Percentiles rank a stretch among this genome's conserved stretches.
phyloP scores from a whole-genome alignment of 1,139 yeast species.

The Cylindricascospora bacillispora region DNA sequence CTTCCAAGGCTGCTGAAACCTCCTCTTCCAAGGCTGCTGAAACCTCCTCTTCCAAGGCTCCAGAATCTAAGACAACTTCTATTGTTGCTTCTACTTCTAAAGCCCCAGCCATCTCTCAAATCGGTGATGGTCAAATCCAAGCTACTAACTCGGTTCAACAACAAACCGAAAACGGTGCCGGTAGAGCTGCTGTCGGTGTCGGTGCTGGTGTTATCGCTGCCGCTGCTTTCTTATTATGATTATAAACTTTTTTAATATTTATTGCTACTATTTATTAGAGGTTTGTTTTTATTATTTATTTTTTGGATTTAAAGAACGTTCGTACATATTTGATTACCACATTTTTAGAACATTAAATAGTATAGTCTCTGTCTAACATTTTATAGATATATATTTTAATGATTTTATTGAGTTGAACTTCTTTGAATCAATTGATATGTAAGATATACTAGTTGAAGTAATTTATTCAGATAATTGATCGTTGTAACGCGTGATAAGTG shows the following conservation, averaged over 20 bases:
- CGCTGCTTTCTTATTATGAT: slow-evolving; percentile 3
- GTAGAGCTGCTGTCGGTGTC: slow-evolving; percentile 4
- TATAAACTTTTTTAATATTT: neutral
- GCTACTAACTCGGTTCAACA: slow-evolving; percentile 1
- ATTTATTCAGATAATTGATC: no score
- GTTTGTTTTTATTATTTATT: slow-evolving; percentile 1
- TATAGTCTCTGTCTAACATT: no score
- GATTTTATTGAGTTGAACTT: no score
- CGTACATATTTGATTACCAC: neutral
- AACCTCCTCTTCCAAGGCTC: neutral
- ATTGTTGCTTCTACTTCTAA: neutral
- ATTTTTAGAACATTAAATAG: neutral
- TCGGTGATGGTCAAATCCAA: slow-evolving; percentile 4
- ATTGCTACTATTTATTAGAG: neutral
- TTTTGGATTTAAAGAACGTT: neutral
- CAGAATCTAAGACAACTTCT: slow-evolving; percentile 1
- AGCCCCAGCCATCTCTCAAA: slow-evolving; percentile 3
- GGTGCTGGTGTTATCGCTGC: slow-evolving; percentile 5
- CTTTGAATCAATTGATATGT: no score
- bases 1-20: neutral
- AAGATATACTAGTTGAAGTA: no score
- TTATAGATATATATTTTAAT: no score
- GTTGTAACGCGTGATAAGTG: no score
- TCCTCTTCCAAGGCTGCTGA: slow-evolving; percentile 1
- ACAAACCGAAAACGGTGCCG: slow-evolving; percentile 4